A percentile compares a stretch with the other conserved stretches of the same genome.
Conservation (phyloP, 2,329 filamentous ascomycete species). For the Pseudocercospora pini-densiflorae region DNA sequence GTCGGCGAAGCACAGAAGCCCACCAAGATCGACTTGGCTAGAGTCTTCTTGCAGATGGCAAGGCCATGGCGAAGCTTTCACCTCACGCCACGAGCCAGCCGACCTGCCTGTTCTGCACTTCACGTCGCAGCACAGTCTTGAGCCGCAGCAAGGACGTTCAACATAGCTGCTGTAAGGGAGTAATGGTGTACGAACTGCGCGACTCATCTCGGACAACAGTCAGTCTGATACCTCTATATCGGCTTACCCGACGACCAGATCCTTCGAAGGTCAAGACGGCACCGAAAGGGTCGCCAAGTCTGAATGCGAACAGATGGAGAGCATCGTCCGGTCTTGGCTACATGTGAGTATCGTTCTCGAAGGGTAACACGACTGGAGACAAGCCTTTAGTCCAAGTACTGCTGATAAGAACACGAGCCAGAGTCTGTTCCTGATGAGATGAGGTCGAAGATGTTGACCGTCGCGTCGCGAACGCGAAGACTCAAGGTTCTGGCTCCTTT, state of each 20-base stretch:
- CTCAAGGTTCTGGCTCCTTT: not conserved
- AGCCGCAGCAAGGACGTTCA: not conserved
- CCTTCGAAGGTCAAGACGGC: constrained; percentile 4
- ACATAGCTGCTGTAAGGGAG: too few relatives aligned
- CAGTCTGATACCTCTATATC: not conserved
- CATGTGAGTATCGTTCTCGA: not conserved
- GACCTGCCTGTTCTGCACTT: constrained; percentile 1
- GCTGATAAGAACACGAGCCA: constrained; percentile 2
- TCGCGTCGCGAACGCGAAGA: not conserved
- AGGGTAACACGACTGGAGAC: not conserved
- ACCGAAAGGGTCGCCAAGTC: constrained; percentile 1
- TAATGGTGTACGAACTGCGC: too few relatives aligned
- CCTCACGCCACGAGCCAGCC: not conserved
- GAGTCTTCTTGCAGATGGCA: not conserved
- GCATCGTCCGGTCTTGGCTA: constrained; percentile 4
- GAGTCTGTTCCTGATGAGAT: not conserved
- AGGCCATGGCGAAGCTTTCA: not conserved
- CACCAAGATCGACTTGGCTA: not conserved
- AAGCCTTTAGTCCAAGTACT: not conserved
- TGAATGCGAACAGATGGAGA: constrained; percentile 1
- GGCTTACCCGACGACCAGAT: constrained; percentile 3
- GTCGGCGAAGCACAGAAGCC: not conserved
- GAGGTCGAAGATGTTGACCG: not conserved
- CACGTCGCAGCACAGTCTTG: not conserved
- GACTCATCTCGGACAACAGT: not conserved